phyloP scores from a whole-genome alignment of 2,329 filamentous ascomycete species.

The Xylariaceae sp. region DNA sequence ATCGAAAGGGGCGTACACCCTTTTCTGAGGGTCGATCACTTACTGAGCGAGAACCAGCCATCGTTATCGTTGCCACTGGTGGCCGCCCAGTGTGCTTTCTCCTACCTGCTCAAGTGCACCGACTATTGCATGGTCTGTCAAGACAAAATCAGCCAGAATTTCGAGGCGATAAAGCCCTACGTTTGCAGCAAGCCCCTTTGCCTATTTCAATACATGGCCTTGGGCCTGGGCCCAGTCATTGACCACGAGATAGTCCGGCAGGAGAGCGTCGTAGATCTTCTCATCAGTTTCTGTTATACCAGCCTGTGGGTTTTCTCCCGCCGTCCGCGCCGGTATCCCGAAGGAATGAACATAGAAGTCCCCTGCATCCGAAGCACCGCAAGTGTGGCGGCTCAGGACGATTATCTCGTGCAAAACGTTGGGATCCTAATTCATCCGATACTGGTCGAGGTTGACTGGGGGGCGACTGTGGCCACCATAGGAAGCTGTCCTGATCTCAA shows the following conservation, averaged over 20 bases:
- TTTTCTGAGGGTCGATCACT: slow-evolving; percentile 29
- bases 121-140: slow-evolving; percentile 87
- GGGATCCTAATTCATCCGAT: slow-evolving; percentile 20
- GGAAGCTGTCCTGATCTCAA: slow-evolving; percentile 4
- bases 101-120: slow-evolving; percentile 73
- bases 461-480: slow-evolving; percentile 6
- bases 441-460: slow-evolving; percentile 14
- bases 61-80: slow-evolving; percentile 49
- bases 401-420: background rate
- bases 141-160: slow-evolving; percentile 55
- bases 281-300: slow-evolving; percentile 74
- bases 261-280: slow-evolving; percentile 76
- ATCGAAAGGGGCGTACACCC: slow-evolving; percentile 18
- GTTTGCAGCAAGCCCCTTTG: slow-evolving; percentile 74
- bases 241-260: slow-evolving; percentile 78
- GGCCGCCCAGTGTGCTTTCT: slow-evolving; percentile 69
- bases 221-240: slow-evolving; percentile 80
- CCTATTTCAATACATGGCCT: slow-evolving; percentile 78
- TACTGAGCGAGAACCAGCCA: slow-evolving; percentile 25
- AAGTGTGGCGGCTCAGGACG: no score
- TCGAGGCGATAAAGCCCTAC: slow-evolving; percentile 69
- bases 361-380: slow-evolving; percentile 18
- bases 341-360: slow-evolving; percentile 30
- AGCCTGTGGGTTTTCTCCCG: slow-evolving; percentile 34
- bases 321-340: slow-evolving; percentile 36